Base-by-base conservation (phyloP, 1,284 basidiomycete species). In the Pyrrhoderma lamaoense region DNA sequence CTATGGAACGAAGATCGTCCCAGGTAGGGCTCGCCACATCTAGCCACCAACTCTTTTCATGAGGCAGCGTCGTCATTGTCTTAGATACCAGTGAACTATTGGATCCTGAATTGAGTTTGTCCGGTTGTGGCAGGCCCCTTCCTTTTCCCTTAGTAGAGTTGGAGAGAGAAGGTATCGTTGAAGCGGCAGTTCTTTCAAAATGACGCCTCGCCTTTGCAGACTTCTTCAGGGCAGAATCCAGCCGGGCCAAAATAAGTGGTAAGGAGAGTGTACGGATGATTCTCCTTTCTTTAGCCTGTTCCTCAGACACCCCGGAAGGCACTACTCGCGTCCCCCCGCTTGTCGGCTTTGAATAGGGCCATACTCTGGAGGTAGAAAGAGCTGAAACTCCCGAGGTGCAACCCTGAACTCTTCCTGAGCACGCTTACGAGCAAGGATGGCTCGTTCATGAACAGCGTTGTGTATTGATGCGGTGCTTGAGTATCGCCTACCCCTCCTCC, bases 1-100 rank as follows among this genome's bases (percentile, higher is more conserved):
- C 89, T 47, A 97, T 78, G 18, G 87, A 80, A 51, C 86, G 78
- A 76, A 97, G 83, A 66, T 96, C 93, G 49, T 87, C 85, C 79
- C 91, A 93, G 0, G 84, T 86, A 1, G 94, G 93, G 60, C 86
- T 93, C 16, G 89, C 79, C 1, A 97, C 82, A 63, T 98, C 93
- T 22, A 98, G 69, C 82, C 93, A 97, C 94, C 93, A 97, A 9
- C 89, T 83, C 51, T 77, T 47, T 7, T 42, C 37, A 27, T 18
- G 3, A 2, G 8, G 13, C 11, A 2, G 27, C 14, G 8, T 18
- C 27, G 21, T 35, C 9, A 22, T 14, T 16, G 16, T 9, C 16
- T 16, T 42, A 3, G 48, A 44, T 8, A 25, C 8, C 16, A 42
- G 8, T 8, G 31, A 34, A 4, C 19, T 21, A 2, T 19, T 16